Conservation (phyloP, 805 yeast species). For the Starmerella cellae region DNA sequence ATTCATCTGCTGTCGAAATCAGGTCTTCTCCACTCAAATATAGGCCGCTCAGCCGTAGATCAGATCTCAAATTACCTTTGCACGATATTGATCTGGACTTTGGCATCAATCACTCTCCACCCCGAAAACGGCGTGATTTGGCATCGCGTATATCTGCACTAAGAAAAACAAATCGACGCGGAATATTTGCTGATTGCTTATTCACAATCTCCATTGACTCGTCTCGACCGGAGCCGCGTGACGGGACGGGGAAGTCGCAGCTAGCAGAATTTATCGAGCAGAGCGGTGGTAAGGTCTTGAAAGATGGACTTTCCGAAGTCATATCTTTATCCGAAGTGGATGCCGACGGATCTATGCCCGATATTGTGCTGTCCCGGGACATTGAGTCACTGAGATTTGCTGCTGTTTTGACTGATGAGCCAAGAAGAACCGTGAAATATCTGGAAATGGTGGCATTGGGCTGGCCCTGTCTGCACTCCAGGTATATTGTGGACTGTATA, state of each 20-base stretch:
- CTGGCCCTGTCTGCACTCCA: conserved; percentile 70
- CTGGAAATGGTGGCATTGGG: conserved; percentile 65
- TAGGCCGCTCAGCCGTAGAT: not conserved
- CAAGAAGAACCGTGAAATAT: conserved; percentile 59
- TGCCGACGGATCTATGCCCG: conserved; percentile 6
- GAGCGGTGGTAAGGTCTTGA: conserved; percentile 10
- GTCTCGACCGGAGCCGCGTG: not conserved
- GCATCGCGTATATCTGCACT: not conserved
- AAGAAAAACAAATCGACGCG: not conserved
- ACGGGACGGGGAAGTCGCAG: not conserved
- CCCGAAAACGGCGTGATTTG: not conserved
- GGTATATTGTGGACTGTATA: conserved; percentile 38
- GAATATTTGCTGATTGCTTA: conserved; percentile 2
- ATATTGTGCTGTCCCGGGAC: conserved; percentile 1
- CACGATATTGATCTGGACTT: conserved; percentile 2
- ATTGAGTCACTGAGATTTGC: conserved; percentile 36
- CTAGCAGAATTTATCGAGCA: not conserved
- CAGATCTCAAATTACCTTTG: not conserved
- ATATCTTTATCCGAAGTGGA: not conserved
- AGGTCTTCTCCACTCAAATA: not conserved
- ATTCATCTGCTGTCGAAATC: not conserved
- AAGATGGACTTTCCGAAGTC: conserved; percentile 6
- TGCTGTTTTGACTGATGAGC: conserved; percentile 48
- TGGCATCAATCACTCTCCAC: not conserved
- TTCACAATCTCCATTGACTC: conserved; percentile 4